Evolutionary conservation across 371 early-diverging fungal species (phyloP), one percentile per base, ranked within the genome.

Genomic region (Mucor sp.): DNA sequence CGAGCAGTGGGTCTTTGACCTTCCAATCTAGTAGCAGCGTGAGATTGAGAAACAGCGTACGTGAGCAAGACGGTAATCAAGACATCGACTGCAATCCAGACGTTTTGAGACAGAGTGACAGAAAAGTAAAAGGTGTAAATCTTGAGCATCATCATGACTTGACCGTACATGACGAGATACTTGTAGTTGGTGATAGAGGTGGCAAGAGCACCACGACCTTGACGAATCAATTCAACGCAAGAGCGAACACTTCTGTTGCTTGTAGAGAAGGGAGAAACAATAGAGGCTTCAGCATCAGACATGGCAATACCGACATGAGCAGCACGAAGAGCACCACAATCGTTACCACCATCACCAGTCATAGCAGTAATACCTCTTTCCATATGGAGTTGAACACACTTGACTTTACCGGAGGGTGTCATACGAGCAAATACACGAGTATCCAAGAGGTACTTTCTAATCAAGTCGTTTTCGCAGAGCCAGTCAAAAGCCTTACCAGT

Each of bases 261-360:
- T 15, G 92, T 87, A 17, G 89, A 87, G 80, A 97, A 98, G 28
- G 92, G 93, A 27, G 96, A 89, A n/a, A 94, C 95, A 65, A 96
- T 90, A 23, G 90, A 92, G 1, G 94, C 90, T 73, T 94, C 95
- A 39, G 94, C 90, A 62, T 92, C 91, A 23, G 93, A 91, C 58
- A 98, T 85, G n/a, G 97, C 93, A 41, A 98, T 77, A 60, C 98
- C 97, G 23, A 93, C 95, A 69, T 96, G 95, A 14, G 97, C 93
- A 41, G 90, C 93, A 67, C 93, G 91, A 57, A 98, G 81, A 7
- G 97, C 99, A 61, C 94, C 96, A 68, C 94, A 93, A 76, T 98
- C 99, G 81, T 98, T 98, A 58, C 93, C 96, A 69, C 99, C 99
- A 80, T 98, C 99, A 62, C 99, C 99, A 69, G 93, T 93, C 93